Evolutionary conservation across 768 basidiomycete genomes (phyloP).

Genomic region (Lyophyllum atratum): DNA sequence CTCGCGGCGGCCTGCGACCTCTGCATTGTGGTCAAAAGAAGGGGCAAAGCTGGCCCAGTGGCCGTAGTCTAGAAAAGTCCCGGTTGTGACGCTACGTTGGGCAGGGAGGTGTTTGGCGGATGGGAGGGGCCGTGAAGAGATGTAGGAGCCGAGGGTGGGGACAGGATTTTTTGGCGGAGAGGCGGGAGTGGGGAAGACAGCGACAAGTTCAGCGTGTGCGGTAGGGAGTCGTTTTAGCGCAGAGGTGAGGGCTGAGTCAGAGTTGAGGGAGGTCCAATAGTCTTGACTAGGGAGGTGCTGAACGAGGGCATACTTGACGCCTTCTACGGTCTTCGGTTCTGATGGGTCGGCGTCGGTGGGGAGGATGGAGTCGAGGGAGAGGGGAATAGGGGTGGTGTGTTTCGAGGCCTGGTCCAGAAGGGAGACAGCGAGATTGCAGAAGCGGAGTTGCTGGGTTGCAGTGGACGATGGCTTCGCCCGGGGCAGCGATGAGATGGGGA

Average conservation of each 20-base stretch:
- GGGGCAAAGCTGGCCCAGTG: slow-evolving; percentile 77
- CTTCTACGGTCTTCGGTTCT: slow-evolving; percentile 32
- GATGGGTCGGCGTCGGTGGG: slow-evolving; percentile 22
- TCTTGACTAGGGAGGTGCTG: slow-evolving; percentile 78
- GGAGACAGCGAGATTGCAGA: slow-evolving; percentile 72
- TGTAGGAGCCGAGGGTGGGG: slow-evolving; percentile 62
- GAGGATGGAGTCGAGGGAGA: slow-evolving; percentile 48
- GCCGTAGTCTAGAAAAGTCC: slow-evolving; percentile 80
- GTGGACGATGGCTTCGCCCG: slow-evolving; percentile 64
- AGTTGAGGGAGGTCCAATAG: slow-evolving; percentile 76
- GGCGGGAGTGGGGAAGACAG: slow-evolving; percentile 67
- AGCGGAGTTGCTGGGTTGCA: slow-evolving; percentile 69
- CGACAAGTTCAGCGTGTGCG: slow-evolving; percentile 75
- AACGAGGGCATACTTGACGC: slow-evolving; percentile 72
- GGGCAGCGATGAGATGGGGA: slow-evolving; percentile 67
- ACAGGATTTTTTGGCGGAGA: slow-evolving; percentile 34
- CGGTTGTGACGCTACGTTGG: slow-evolving; percentile 59
- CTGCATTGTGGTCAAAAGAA: slow-evolving; percentile 75
- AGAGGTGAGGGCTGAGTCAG: slow-evolving; percentile 38
- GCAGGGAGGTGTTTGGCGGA: slow-evolving; percentile 44
- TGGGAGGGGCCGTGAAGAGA: slow-evolving; percentile 40
- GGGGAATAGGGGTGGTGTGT: slow-evolving; percentile 43
- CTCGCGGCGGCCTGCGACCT: slow-evolving; percentile 61
- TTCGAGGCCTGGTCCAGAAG: slow-evolving; percentile 73
- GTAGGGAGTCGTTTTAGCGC: slow-evolving; percentile 54